Evolutionary conservation across 1,284 basidiomycete genomes (phyloP).

Genomic region (Polyporus tsugae): DNA sequence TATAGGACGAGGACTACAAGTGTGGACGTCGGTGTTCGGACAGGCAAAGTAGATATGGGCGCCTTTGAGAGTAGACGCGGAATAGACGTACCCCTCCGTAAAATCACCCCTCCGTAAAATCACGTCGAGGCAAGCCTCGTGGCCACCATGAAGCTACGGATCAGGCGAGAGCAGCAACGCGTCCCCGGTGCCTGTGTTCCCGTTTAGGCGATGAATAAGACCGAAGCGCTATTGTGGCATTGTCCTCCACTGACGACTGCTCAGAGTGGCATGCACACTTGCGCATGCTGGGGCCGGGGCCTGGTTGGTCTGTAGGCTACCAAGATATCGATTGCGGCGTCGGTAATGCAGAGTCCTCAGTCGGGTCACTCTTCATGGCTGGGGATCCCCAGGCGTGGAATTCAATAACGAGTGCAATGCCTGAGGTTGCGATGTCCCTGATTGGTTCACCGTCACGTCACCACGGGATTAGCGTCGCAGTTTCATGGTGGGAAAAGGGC

Average conservation of each 20-base stretch:
- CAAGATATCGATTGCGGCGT: too few species aligned
- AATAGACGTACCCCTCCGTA: conserved; percentile 5
- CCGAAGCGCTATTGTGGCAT: not conserved
- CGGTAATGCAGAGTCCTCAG: too few species aligned
- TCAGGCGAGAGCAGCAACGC: not conserved
- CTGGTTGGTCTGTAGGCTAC: not conserved
- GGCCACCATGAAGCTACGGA: not conserved
- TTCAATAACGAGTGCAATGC: not conserved
- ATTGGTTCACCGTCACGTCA: not conserved
- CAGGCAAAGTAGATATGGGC: not conserved
- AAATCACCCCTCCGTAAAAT: too few species aligned
- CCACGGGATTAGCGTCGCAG: not conserved
- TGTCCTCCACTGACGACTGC: not conserved
- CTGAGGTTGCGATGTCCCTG: not conserved
- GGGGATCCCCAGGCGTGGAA: too few species aligned
- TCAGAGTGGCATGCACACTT: not conserved
- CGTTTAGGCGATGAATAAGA: conserved; percentile 3
- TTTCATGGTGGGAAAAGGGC: not conserved
- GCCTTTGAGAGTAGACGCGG: not conserved
- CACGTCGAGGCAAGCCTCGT: conserved; percentile 2
- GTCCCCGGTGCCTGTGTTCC: not conserved
- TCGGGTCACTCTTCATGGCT: too few species aligned
- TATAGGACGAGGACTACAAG: conserved; percentile 1
- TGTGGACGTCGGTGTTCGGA: not conserved
- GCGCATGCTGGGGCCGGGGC: too few species aligned